Base-by-base conservation (phyloP, 1,139 yeast genomes). In the Meyerozyma sp. region DNA sequence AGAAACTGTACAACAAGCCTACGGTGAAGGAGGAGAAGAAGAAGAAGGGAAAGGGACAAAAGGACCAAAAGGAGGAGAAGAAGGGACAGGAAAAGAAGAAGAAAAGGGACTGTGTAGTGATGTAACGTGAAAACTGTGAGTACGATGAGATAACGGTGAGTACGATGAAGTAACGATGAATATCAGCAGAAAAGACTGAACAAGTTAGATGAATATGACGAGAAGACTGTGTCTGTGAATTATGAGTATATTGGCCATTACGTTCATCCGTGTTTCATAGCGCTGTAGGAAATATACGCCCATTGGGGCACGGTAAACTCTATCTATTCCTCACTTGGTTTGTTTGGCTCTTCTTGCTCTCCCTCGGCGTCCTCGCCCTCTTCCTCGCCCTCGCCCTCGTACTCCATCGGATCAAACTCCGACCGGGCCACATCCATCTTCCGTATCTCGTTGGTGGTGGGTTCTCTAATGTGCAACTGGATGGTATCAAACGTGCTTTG, bases 351-450 rank as follows among this genome's bases (percentile, higher is more conserved):
- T 20, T 39, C 47, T 8, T 44, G 52, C 14, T 46, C 54, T 9
- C 38, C 56, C 11, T 50, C 59, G 13, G 50, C 58, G n/a, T 54
- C 59, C 10, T 51, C 60, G 13, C 62, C 75, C 14, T 65, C 66
- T 8, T 56, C 76, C 32, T 68, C 77, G 32, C 75, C 81, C 44
- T 75, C 75, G n/a, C 68, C 76, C 55, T 75, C 79, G 51, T 75
- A 80, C 54, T 80, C 83, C 74, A 86, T 84, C 41, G 95, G 93
- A 65, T 87, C 95, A 56, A 69, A 87, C 50, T 73, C 79, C 37
- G 86, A 79, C 65, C 95, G 76, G 34, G 73, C 62, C 46, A 73
- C 75, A 61, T 88, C 95, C 72, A 91, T 77, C 45, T 67, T 70
- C 52, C 79, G 78, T 52, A 82, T 71, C 61, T 88, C 95, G 42